Conservation (phyloP, 176 grass and related monocot genomes). For the Aechmea fasciata region DNA sequence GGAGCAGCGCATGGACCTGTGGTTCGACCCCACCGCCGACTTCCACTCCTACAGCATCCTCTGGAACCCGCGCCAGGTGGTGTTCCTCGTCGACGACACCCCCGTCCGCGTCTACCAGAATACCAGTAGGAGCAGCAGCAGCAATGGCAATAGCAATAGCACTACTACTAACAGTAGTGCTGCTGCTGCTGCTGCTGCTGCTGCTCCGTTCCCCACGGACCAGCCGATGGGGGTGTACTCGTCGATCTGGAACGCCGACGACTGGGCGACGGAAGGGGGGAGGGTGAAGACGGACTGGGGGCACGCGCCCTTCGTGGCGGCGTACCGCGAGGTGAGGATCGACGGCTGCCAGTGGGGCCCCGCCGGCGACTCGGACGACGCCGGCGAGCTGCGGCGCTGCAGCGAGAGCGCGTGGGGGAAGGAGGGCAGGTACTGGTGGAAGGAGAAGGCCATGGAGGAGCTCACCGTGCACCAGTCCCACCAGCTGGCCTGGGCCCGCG, state of each 20-base stretch:
- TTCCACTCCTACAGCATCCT: conserved; percentile 64
- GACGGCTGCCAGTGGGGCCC: conserved; percentile 68
- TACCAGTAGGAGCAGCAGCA: conserved; percentile 1
- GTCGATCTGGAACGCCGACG: conserved; percentile 98
- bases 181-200: too few species aligned
- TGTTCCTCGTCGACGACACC: conserved; percentile 89
- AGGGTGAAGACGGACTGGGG: conserved; percentile 95
- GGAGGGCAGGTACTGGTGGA: conserved; percentile 92
- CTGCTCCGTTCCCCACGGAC: conserved; percentile 53
- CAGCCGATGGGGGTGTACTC: conserved; percentile 92
- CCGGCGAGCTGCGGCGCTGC: conserved; percentile 50
- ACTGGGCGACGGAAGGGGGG: conserved; percentile 96
- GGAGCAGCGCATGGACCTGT: conserved; percentile 96
- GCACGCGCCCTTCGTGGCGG: conserved; percentile 77
- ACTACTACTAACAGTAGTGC: too few species aligned
- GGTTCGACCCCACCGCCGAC: conserved; percentile 66
- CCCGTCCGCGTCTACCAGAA: conserved; percentile 86
- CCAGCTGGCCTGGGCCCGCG: conserved; percentile 86
- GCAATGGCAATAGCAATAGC: conserved; percentile 25
- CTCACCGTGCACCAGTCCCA: conserved; percentile 89
- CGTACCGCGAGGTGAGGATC: conserved; percentile 58
- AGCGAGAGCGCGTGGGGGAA: conserved; percentile 57
- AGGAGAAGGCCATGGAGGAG: conserved; percentile 94
- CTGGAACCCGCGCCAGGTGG: conserved; percentile 82
- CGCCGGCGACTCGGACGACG: conserved; percentile 20